Evolutionary conservation across 805 yeast species (phyloP), one percentile per base, ranked within the genome.

Genomic region (Kodamaea sagamina): DNA sequence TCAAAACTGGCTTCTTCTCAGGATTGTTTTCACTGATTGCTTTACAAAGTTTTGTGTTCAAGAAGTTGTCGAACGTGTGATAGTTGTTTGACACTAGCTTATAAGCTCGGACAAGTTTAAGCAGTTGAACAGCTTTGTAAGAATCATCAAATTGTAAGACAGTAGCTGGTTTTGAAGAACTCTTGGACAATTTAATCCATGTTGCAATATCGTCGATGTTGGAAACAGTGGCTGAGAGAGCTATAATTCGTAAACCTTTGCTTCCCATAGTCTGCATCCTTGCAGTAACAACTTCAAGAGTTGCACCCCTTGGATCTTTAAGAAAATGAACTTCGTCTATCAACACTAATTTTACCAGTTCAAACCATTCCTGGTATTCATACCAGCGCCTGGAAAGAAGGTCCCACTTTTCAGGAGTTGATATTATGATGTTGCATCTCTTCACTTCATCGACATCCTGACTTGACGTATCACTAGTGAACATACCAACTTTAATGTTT

Each of bases 401-500:
- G 51, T 80, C 84, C 82, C 82, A 78, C 54, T 79, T 80, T 54
- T 80, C 84, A 3, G 84, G 84, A 1, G 84, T 80, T 1, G 82
- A 72, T 6, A 80, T 71, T 7, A 80, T 77, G 4, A 80, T 65
- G 43, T 75, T 74, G 1, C 80, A 69, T n/a, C 60, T 67, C 54
- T 68, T 68, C 3, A 74, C 77, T 29, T 17, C 24, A 9, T 18
- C 21, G 7, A 22, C 4, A 4, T 32, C 41, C 28, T 58, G 63
- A 9, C 72, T 79, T 7, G 71, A 61, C 8, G 82, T 76, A 47
- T 80, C 85, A 44, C 84, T 72, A 0, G 85, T 80, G 31, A 81
- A 57, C 34, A 75, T 62, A 0, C 80, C 79, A 5, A 77, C 79
- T 4, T 67, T 54, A 9, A 78, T 46, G 6, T 71, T 68, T 11